These are phyloP conservation scores for Fusarium keratoplasticum DNA, from an alignment of 2,329 filamentous ascomycete species.

Conservation along the genomic window DNA sequence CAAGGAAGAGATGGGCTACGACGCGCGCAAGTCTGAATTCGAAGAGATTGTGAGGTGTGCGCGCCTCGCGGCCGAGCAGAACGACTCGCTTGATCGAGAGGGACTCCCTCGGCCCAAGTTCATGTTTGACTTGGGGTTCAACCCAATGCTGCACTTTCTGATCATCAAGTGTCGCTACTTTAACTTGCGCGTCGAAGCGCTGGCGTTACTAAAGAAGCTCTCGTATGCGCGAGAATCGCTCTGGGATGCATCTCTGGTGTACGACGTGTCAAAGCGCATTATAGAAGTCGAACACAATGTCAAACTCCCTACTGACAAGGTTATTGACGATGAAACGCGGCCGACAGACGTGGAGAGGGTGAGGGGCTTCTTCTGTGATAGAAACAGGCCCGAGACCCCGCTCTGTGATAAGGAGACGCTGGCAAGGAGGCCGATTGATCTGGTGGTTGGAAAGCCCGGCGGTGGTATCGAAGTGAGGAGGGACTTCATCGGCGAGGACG, in stretches of 20 bases:
- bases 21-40: conserved; percentile 47
- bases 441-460: background rate
- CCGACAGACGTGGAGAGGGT: conserved; percentile 34
- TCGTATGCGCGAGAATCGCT: conserved; percentile 49
- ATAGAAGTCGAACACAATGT: conserved; percentile 55
- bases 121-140: conserved; percentile 56
- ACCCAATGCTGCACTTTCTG: conserved; percentile 53
- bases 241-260: conserved; percentile 51
- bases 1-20: conserved; percentile 49
- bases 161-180: conserved; percentile 55
- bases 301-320: conserved; percentile 37
- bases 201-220: conserved; percentile 48
- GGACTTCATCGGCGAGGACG: background rate
- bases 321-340: background rate
- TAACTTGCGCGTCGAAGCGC: conserved; percentile 48
- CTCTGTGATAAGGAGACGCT: background rate
- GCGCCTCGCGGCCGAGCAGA: conserved; percentile 13
- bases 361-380: conserved; percentile 28
- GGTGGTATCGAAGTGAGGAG: background rate
- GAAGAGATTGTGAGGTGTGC: conserved; percentile 46
- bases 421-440: background rate
- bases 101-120: conserved; percentile 43
- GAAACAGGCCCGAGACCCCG: background rate
- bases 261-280: conserved; percentile 46
- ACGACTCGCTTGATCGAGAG: background rate